Base-by-base conservation (phyloP, 441 rosid genomes). In the Bocquillonia castaneifolia region DNA sequence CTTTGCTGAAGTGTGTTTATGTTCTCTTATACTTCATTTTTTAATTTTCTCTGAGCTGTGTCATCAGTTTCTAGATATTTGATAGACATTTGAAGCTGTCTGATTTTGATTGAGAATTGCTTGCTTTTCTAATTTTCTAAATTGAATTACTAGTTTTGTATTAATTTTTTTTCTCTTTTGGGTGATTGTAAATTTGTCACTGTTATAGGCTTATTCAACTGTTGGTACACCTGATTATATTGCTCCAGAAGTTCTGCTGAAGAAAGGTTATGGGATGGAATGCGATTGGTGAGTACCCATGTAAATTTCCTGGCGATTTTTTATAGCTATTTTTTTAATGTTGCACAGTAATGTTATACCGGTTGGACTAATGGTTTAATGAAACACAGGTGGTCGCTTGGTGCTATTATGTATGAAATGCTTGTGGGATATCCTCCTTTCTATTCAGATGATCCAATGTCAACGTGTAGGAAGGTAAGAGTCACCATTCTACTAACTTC, bases 151-250 rank as follows among this genome's bases (percentile, higher is more conserved):
- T 44, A 34, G 37, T 10, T 23, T 45, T 7, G 22, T 51, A 17
- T 40, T 50, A 22, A 40, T 12, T 34, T 45, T 1, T 8, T 34
- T 52, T 66, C 59, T 67, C 20, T 36, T 22, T 39, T 18, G 37
- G 18, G 28, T 74, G 18, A 55, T 66, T 23, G 22, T 47, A 6
- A 52, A 37, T 36, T 0, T 34, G 58, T 73, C 69, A 56, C 59
- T 68, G 52, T 72, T 72, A 72, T 84, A 94, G 98, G 98, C 99
- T 53, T 94, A 88, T 84, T 94, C 99, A n/a, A 94, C 99, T 47
- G 99, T 92, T 63, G 99, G 99, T 50, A 90, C 99, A 54, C 98
- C 99, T n/a, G 99, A 94, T 74, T 94, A 94, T 77, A 92, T 94
- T 69, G 99, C 99, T 62, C 98, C 98, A 59, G 97, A 92, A 82